phyloP scores from a whole-genome alignment of 2,329 filamentous ascomycete species.

The Verticillium tricorpus region DNA sequence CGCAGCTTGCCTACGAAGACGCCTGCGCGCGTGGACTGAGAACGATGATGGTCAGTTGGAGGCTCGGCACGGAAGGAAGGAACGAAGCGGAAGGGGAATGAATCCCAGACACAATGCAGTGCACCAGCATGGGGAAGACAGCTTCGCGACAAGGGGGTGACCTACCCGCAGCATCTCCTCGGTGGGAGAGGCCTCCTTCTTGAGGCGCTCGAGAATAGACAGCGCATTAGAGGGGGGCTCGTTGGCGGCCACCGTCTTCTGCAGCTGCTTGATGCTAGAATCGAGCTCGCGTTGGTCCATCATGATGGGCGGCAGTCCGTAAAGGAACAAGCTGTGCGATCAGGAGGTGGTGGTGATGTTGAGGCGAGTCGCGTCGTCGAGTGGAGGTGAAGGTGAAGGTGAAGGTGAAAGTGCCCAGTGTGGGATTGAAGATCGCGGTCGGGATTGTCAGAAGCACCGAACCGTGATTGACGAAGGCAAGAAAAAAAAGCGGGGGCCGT shows the following conservation, averaged over 20 bases:
- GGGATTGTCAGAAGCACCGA: neutral
- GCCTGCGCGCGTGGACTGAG: constrained; percentile 78
- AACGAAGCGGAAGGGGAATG: neutral
- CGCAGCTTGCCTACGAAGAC: constrained; percentile 80
- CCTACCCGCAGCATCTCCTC: constrained; percentile 82
- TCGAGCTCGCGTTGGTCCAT: constrained; percentile 84
- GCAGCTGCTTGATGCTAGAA: constrained; percentile 70
- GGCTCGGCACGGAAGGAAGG: neutral
- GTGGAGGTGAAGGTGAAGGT: neutral
- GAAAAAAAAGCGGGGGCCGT: neutral
- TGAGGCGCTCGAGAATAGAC: constrained; percentile 70
- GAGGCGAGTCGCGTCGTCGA: neutral
- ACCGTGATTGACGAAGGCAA: neutral
- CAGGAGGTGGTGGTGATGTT: neutral
- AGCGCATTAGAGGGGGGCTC: constrained; percentile 71
- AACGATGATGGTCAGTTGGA: neutral
- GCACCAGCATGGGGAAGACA: constrained; percentile 1
- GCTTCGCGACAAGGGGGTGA: constrained; percentile 12
- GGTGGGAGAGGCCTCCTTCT: constrained; percentile 75
- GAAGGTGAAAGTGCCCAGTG: neutral
- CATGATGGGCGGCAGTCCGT: constrained; percentile 4
- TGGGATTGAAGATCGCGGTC: neutral
- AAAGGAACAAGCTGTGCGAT: neutral
- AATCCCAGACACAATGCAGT: neutral
- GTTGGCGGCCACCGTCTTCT: constrained; percentile 71